phyloP scores from a whole-genome alignment of 371 early-diverging fungal species.

The Saksenaea vasiformis region DNA sequence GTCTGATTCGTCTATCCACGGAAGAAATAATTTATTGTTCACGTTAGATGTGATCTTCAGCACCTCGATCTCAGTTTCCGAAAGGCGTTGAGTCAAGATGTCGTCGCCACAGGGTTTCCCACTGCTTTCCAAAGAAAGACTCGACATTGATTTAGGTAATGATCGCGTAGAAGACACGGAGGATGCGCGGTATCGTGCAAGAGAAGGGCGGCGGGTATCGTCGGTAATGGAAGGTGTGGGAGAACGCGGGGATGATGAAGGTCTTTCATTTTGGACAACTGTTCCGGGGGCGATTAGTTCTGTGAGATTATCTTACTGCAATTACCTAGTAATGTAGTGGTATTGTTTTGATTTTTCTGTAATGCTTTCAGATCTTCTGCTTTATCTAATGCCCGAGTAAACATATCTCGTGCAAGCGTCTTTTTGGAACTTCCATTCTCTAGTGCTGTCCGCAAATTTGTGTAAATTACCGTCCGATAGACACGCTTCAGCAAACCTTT shows the following conservation, averaged over 20 bases:
- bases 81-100: conserved; percentile 27
- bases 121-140: conserved; percentile 14
- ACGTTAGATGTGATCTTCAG: conserved; percentile 69
- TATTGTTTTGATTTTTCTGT: conserved; percentile 21
- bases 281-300: background rate
- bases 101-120: background rate
- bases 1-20: conserved; percentile 74
- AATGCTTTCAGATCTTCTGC: conserved; percentile 38
- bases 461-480: background rate
- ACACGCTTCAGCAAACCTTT: conserved; percentile 26
- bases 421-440: conserved; percentile 8
- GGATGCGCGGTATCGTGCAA: conserved; percentile 22
- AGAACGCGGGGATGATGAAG: conserved; percentile 10
- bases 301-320: background rate
- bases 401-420: conserved; percentile 21
- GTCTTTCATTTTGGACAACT: conserved; percentile 20
- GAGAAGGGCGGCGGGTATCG: background rate
- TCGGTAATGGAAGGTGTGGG: conserved; percentile 7
- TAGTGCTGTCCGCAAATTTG: conserved; percentile 3
- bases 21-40: conserved; percentile 71
- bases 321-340: conserved; percentile 18
- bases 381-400: conserved; percentile 35
- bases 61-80: conserved; percentile 60
- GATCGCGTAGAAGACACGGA: conserved; percentile 10
- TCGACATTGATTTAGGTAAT: conserved; percentile 1